Conservation (phyloP, 441 rosid species). For the Gossypium davidsonii region DNA sequence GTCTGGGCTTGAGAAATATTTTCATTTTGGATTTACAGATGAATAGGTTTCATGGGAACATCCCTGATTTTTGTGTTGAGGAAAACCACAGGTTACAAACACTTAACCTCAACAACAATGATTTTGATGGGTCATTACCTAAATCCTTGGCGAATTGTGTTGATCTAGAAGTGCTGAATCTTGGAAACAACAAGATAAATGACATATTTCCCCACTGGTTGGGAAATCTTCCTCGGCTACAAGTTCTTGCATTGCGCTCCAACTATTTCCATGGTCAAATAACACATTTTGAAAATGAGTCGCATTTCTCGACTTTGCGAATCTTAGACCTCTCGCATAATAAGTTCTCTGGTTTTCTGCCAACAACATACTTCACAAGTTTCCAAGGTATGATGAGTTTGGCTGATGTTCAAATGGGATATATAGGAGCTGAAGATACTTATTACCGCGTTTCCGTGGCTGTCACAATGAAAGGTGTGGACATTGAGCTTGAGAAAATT, state of each 20-base stretch:
- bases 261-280: conserved; percentile 1
- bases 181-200: conserved; percentile 16
- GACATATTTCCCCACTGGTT: conserved; percentile 17
- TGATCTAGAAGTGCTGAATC: conserved; percentile 14
- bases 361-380: background rate
- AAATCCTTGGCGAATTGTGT: conserved; percentile 12
- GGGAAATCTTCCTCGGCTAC: background rate
- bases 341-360: conserved; percentile 5
- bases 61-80: background rate
- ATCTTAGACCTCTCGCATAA: conserved; percentile 18
- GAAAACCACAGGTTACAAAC: background rate
- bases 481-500: conserved; percentile 1
- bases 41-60: conserved; percentile 13
- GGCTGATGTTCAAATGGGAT: background rate
- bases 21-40: conserved; percentile 12
- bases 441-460: background rate
- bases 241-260: conserved; percentile 11
- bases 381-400: conserved; percentile 1
- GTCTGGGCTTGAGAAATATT: background rate
- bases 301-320: background rate
- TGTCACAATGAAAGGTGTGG: conserved; percentile 14
- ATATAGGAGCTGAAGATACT: background rate
- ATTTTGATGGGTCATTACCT: conserved; percentile 18
- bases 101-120: conserved; percentile 14
- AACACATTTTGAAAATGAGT: background rate